Base-by-base conservation (phyloP, 805 yeast species). In the Candida sanyiensis region DNA sequence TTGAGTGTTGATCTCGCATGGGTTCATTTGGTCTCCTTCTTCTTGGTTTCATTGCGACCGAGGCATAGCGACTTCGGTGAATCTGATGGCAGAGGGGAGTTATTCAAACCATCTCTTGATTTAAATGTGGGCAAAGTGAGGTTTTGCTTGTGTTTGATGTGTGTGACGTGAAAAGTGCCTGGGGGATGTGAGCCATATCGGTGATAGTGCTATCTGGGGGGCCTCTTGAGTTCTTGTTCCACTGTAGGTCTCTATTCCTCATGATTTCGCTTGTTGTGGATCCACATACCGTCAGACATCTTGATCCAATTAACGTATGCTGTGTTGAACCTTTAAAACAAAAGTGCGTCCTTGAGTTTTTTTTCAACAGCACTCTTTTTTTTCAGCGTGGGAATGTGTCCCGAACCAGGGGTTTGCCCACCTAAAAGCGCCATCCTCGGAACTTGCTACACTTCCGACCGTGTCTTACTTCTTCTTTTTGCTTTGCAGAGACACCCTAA, bases 211-310 rank as follows among this genome's bases (percentile, higher is more conserved):
- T 11, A 8, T 11, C 25, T 8, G 25, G 8, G 25, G 25, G 10
- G 25, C 25, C 8, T 8, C 8, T 8, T 22, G 25, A 22, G 25
- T 22, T 8, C 25, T 8, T 11, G 11, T 22, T 11, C 11, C 25
- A 8, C 25, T 11, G 11, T 8, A 8, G 10, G 11, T 22, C 8
- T 22, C 25, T 11, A 22, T 22, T 11, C 10, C 10, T 20, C 5
- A 13, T 8, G 6, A 15, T 19, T 22, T 24, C 35, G 18, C 17
- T 15, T 10, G 16, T 15, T 19, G 13, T 19, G 13, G 19, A 6
- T 7, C 16, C 38, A 53, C 58, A 46, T 54, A 54, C 58, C 58
- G 47, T 54, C 58, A 52, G 58, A 54, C 58, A 54, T 54, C 31
- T 48, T 54, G 52, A 31, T 35, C 39, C 38, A 34, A 33, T 31